These are phyloP conservation scores for Penicillium soppii DNA, from an alignment of 495 filamentous ascomycete genomes.

Conservation along the genomic window DNA sequence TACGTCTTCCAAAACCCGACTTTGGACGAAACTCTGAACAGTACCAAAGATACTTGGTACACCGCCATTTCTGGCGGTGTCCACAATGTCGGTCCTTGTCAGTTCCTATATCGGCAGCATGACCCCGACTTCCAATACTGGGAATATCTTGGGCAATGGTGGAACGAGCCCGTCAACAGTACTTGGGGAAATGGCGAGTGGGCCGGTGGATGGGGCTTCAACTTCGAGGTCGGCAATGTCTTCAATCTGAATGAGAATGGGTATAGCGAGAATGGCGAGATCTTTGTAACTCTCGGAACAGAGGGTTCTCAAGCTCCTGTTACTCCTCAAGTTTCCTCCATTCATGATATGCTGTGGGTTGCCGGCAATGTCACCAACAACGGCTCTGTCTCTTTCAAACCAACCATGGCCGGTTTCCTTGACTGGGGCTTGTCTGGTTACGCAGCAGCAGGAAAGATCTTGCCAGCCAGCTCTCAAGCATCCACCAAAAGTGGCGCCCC, in stretches of 20 bases:
- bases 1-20: conserved; percentile 19
- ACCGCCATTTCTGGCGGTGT: conserved; percentile 19
- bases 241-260: conserved; percentile 15
- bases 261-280: conserved; percentile 12
- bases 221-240: conserved; percentile 21
- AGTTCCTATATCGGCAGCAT: conserved; percentile 21
- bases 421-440: conserved; percentile 22
- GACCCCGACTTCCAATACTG: conserved; percentile 17
- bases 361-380: conserved; percentile 10
- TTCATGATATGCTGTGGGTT: conserved; percentile 23
- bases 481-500: conserved; percentile 15
- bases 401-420: conserved; percentile 21
- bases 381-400: conserved; percentile 9
- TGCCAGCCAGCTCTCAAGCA: conserved; percentile 13
- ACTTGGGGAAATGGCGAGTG: conserved; percentile 25
- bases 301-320: conserved; percentile 15
- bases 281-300: conserved; percentile 17
- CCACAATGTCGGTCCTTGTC: conserved; percentile 13
- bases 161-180: conserved; percentile 16
- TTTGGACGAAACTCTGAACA: conserved; percentile 8
- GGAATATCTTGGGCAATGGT: conserved; percentile 25
- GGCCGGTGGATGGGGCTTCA: conserved; percentile 22
- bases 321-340: conserved; percentile 8
- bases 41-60: conserved; percentile 16
- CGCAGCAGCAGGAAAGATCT: conserved; percentile 19